A percentile compares a stretch with the other conserved stretches of the same genome.
phyloP scores from a whole-genome alignment of 2,329 filamentous ascomycete species.

The Periconia macrospinosa region DNA sequence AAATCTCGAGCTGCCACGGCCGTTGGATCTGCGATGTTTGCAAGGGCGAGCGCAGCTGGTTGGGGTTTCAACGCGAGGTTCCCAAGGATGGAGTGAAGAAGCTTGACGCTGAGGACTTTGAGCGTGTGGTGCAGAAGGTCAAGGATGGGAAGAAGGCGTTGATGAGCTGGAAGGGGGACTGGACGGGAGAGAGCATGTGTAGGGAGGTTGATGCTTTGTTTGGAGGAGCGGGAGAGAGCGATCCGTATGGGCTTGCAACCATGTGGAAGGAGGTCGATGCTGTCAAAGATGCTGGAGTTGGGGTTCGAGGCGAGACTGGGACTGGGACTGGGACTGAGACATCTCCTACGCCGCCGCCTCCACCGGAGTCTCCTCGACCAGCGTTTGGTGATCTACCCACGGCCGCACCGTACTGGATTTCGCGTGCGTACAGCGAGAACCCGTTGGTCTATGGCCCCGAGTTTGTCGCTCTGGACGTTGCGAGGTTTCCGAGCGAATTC shows the following conservation, averaged over 20 bases:
- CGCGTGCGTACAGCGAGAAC: not conserved
- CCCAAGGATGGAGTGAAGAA: no score
- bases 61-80: not conserved
- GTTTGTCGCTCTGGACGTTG: not conserved
- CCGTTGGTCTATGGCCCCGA: not conserved
- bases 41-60: not conserved
- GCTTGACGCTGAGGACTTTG: no score
- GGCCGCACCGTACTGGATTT: not conserved
- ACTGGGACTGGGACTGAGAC: not conserved
- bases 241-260: not conserved
- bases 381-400: not conserved
- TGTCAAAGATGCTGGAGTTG: not conserved
- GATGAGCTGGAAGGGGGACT: not conserved
- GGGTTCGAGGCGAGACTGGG: not conserved
- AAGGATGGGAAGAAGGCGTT: no score
- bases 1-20: not conserved
- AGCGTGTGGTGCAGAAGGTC: no score
- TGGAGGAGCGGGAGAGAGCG: not conserved
- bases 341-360: not conserved
- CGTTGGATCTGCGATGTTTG: slow-evolving; percentile 1
- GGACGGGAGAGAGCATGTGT: not conserved
- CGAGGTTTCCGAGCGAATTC: no score
- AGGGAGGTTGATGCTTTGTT: not conserved
- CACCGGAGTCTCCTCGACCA: no score
- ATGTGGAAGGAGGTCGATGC: not conserved